Evolutionary conservation across 331 rosid genomes (phyloP).

Genomic region (Spiraea crenata): DNA sequence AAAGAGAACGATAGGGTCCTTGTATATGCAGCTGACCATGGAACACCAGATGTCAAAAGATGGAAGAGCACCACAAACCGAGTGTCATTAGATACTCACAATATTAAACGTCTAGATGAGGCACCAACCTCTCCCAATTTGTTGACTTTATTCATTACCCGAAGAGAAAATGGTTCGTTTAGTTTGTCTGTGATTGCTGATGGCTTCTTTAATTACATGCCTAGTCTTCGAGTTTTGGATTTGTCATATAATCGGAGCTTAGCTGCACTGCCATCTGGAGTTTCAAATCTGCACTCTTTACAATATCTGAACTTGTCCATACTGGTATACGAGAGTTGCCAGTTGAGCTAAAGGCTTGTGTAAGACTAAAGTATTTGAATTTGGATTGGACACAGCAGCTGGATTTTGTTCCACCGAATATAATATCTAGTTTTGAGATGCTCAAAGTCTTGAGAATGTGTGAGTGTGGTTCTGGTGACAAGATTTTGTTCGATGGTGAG

Average conservation of each 20-base stretch:
- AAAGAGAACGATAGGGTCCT: not conserved
- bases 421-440: constrained; percentile 14
- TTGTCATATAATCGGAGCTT: fast-evolving
- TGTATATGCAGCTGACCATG: not conserved
- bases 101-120: not conserved
- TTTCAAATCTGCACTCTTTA: not conserved
- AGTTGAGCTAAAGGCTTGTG: constrained; percentile 16
- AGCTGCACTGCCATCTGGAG: not conserved
- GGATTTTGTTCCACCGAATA: constrained; percentile 3
- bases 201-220: not conserved
- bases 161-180: no score
- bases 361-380: constrained; percentile 15
- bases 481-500: not conserved
- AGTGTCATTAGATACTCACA: not conserved
- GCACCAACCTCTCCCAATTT: not conserved
- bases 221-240: not conserved
- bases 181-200: not conserved
- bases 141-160: not conserved
- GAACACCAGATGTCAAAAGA: not conserved
- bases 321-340: not conserved
- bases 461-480: not conserved
- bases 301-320: not conserved
- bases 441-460: constrained; percentile 28
- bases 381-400: not conserved
- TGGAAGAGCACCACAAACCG: not conserved